A percentile compares a stretch with the other conserved stretches of the same genome.
phyloP scores from a whole-genome alignment of 768 basidiomycete genomes.

The Suillus variegatus region DNA sequence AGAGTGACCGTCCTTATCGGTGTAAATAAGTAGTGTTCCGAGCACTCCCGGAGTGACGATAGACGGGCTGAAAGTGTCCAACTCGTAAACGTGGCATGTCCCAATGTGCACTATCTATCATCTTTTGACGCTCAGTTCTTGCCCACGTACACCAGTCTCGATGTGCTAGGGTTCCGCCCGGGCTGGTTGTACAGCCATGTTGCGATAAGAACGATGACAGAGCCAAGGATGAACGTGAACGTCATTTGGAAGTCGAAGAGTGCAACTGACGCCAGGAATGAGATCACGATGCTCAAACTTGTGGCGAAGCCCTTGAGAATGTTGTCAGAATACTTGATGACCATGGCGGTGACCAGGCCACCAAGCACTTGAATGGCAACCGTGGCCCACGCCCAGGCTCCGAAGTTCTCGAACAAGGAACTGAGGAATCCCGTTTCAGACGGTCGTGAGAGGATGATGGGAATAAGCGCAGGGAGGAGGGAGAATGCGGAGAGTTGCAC shows the following conservation, averaged over 20 bases:
- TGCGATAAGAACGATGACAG: slow-evolving; percentile 78
- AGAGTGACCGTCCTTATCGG: slow-evolving; percentile 22
- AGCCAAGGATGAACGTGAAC: slow-evolving; percentile 82
- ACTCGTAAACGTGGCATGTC: slow-evolving; percentile 1
- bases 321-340: slow-evolving; percentile 94
- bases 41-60: neutral
- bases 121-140: slow-evolving; percentile 18
- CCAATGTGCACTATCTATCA: neutral
- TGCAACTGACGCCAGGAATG: slow-evolving; percentile 88
- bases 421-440: slow-evolving; percentile 42
- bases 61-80: neutral
- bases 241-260: slow-evolving; percentile 91
- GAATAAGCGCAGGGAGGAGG: slow-evolving; percentile 82
- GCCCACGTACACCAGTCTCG: slow-evolving; percentile 29
- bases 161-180: slow-evolving; percentile 33
- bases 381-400: slow-evolving; percentile 89
- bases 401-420: slow-evolving; percentile 81
- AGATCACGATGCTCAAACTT: slow-evolving; percentile 89
- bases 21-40: slow-evolving; percentile 18
- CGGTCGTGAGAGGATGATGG: slow-evolving; percentile 61
- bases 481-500: slow-evolving; percentile 95
- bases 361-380: slow-evolving; percentile 87
- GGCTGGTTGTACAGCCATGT: slow-evolving; percentile 93
- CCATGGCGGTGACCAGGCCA: slow-evolving; percentile 90
- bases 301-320: slow-evolving; percentile 95